phyloP scores from a whole-genome alignment of 192 early-diverging fungal genomes.

The Backusella westeae region DNA sequence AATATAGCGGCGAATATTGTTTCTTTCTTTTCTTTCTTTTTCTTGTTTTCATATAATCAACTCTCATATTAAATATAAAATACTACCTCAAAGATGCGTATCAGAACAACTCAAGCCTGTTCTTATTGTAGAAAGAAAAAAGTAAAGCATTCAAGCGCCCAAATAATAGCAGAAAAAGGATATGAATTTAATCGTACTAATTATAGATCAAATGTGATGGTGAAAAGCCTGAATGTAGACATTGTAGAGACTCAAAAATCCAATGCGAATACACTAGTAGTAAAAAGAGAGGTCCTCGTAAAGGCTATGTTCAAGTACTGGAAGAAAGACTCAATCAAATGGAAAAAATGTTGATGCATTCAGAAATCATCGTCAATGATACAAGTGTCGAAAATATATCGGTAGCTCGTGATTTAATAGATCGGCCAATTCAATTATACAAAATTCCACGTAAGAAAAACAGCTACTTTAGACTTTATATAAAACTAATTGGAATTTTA shows the following conservation, averaged over 20 bases:
- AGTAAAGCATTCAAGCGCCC: not conserved
- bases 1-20: no score
- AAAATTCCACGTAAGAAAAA: not conserved
- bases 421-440: not conserved
- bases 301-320: slow-evolving; percentile 31
- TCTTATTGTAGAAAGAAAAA: slow-evolving; percentile 28
- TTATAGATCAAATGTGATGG: slow-evolving; percentile 31
- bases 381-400: not conserved
- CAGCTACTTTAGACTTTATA: not conserved
- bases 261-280: slow-evolving; percentile 15
- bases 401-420: not conserved
- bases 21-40: not conserved
- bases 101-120: slow-evolving; percentile 31
- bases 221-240: slow-evolving; percentile 16
- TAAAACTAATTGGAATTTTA: not conserved
- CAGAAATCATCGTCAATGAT: not conserved
- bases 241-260: slow-evolving; percentile 8
- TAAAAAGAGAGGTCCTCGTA: slow-evolving; percentile 25
- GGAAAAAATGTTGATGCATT: slow-evolving; percentile 2
- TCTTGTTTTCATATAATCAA: not conserved
- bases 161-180: not conserved
- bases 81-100: slow-evolving; percentile 8
- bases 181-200: not conserved
- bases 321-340: slow-evolving; percentile 25
- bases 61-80: not conserved